A percentile compares a stretch with the other conserved stretches of the same genome.
phyloP scores from a whole-genome alignment of 305 asterid species.

The Nicotiana rustica region DNA sequence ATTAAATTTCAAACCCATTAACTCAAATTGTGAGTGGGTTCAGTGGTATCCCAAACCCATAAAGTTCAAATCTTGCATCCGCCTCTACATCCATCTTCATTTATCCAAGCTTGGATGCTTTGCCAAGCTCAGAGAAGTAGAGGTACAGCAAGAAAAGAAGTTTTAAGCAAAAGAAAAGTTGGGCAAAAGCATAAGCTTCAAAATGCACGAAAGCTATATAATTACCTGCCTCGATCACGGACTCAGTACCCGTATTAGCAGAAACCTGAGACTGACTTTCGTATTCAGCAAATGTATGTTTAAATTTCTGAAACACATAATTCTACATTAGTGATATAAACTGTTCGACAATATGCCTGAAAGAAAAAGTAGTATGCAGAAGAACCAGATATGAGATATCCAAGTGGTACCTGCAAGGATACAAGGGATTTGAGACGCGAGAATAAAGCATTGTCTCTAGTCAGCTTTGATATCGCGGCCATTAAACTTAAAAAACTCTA shows the following conservation, averaged over 20 bases:
- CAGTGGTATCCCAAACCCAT: too few species aligned
- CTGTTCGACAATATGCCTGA: constrained; percentile 55
- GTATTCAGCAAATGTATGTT: constrained; percentile 44
- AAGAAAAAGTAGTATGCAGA: neutral
- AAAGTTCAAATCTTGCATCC: too few species aligned
- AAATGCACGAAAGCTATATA: neutral
- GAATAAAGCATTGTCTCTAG: constrained; percentile 46
- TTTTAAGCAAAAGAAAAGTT: neutral
- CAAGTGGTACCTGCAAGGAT: constrained; percentile 48
- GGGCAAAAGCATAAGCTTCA: neutral
- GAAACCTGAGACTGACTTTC: constrained; percentile 43
- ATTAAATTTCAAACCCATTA: too few species aligned
- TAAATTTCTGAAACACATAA: constrained; percentile 51
- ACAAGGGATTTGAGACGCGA: constrained; percentile 52
- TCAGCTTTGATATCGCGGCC: constrained; percentile 46
- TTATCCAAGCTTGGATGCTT: neutral
- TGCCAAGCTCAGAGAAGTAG: neutral
- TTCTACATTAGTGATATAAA: neutral
- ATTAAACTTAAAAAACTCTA: neutral
- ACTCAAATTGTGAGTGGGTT: too few species aligned
- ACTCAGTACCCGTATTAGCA: constrained; percentile 45
- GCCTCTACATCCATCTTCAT: neutral
- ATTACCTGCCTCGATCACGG: constrained; percentile 40
- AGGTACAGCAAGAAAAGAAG: neutral
- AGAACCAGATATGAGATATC: too few species aligned